These are phyloP conservation scores for Mrakia frigida DNA, from an alignment of 768 basidiomycete genomes.

Conservation along the genomic window DNA sequence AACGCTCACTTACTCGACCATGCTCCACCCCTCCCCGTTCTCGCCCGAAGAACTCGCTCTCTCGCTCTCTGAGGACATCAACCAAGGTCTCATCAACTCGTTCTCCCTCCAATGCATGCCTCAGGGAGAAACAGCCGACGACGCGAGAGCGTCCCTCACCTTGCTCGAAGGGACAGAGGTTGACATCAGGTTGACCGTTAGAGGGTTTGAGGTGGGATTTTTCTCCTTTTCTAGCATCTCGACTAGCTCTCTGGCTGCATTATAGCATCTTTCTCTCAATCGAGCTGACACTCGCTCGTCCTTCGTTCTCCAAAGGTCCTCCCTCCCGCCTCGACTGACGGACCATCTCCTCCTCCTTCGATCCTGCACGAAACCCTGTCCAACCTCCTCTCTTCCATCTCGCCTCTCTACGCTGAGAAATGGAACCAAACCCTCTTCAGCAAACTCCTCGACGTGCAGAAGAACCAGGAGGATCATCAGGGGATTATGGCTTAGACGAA, in stretches of 20 bases:
- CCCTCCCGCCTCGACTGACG: background rate
- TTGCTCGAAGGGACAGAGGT: conserved; percentile 6
- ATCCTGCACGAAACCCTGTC: conserved; percentile 16
- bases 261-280: too few relatives aligned
- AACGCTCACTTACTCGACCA: background rate
- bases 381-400: conserved; percentile 7
- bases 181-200: background rate
- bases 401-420: conserved; percentile 7
- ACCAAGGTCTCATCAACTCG: conserved; percentile 1
- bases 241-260: too few relatives aligned
- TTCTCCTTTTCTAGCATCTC: too few relatives aligned
- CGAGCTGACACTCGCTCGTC: background rate
- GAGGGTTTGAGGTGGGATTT: conserved; percentile 1
- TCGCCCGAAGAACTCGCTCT: background rate
- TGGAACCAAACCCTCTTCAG: conserved; percentile 16
- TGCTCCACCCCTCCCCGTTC: background rate
- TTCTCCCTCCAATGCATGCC: conserved; percentile 3
- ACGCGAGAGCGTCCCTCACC: conserved; percentile 4
- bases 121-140: background rate
- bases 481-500: too few relatives aligned
- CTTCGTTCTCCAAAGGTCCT: background rate
- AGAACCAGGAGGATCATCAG: background rate
- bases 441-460: background rate
- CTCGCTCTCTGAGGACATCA: conserved; percentile 2
- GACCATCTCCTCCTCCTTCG: background rate